phyloP scores from a whole-genome alignment of 768 basidiomycete species.

The Pisolithus sp. region DNA sequence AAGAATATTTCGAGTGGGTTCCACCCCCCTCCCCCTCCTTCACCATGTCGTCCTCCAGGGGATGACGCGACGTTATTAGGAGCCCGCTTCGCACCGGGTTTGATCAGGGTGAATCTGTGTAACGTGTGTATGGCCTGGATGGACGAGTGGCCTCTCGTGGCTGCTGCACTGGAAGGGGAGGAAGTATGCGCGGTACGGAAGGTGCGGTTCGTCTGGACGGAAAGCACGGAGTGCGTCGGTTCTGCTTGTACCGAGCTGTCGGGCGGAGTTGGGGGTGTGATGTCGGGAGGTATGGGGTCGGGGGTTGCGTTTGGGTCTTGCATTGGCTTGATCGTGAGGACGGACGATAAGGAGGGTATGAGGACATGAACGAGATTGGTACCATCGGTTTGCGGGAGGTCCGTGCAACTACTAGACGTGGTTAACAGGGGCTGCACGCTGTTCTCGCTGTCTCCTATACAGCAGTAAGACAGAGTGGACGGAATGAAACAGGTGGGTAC shows the following conservation, averaged over 20 bases:
- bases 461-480: conserved; percentile 4
- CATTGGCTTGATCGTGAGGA: conserved; percentile 61
- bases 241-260: conserved; percentile 34
- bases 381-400: conserved; percentile 51
- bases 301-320: conserved; percentile 44
- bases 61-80: conserved; percentile 20
- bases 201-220: conserved; percentile 39
- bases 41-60: conserved; percentile 1
- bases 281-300: conserved; percentile 35
- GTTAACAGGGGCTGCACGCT: conserved; percentile 54
- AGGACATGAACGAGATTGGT: conserved; percentile 33
- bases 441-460: conserved; percentile 30
- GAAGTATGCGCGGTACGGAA: conserved; percentile 58
- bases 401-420: conserved; percentile 45
- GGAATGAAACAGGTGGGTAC: conserved; percentile 4
- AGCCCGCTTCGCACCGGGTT: conserved; percentile 62
- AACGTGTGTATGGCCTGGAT: conserved; percentile 52
- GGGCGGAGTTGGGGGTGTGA: conserved; percentile 14
- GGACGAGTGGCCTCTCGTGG: conserved; percentile 75
- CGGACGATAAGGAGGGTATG: conserved; percentile 59
- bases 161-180: conserved; percentile 47
- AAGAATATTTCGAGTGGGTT: conserved; percentile 77
- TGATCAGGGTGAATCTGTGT: conserved; percentile 84
- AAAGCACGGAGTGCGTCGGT: conserved; percentile 41
- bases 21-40: conserved; percentile 43